phyloP scores from a whole-genome alignment of 768 basidiomycete species.

The Hysterangium stoloniferum region DNA sequence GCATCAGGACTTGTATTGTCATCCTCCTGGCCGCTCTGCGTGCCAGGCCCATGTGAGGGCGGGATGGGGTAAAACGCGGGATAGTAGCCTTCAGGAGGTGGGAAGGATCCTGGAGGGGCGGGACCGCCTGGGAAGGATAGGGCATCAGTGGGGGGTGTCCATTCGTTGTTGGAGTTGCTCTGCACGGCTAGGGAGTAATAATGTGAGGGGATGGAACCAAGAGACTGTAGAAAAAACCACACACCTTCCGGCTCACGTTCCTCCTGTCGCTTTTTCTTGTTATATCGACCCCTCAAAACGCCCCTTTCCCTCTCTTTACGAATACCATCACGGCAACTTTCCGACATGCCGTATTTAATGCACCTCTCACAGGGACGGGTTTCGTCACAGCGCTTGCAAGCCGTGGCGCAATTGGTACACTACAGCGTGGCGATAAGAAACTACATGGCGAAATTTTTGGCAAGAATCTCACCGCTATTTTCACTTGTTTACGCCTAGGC shows the following conservation, averaged over 20 bases:
- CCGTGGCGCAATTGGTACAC: slow-evolving; percentile 52
- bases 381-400: slow-evolving; percentile 52
- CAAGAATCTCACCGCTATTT: slow-evolving; percentile 53
- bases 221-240: not conserved
- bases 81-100: slow-evolving; percentile 10
- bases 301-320: slow-evolving; percentile 61
- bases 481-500: slow-evolving; percentile 48
- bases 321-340: slow-evolving; percentile 48
- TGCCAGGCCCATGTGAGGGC: slow-evolving; percentile 6
- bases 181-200: slow-evolving; percentile 6
- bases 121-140: slow-evolving; percentile 1
- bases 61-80: slow-evolving; percentile 8
- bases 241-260: slow-evolving; percentile 11
- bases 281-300: slow-evolving; percentile 49
- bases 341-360: slow-evolving; percentile 51
- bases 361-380: slow-evolving; percentile 57
- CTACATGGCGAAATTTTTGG: no score
- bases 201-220: slow-evolving; percentile 2
- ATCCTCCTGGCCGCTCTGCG: slow-evolving; percentile 6
- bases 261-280: slow-evolving; percentile 40
- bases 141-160: slow-evolving; percentile 5
- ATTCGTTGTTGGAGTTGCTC: slow-evolving; percentile 8
- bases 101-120: slow-evolving; percentile 1
- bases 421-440: no score
- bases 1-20: no score